Percentiles rank a stretch among this genome's conserved stretches.
Evolutionary conservation across 176 grass and related monocot species (phyloP).

Genomic region (Lolium rigidum): DNA sequence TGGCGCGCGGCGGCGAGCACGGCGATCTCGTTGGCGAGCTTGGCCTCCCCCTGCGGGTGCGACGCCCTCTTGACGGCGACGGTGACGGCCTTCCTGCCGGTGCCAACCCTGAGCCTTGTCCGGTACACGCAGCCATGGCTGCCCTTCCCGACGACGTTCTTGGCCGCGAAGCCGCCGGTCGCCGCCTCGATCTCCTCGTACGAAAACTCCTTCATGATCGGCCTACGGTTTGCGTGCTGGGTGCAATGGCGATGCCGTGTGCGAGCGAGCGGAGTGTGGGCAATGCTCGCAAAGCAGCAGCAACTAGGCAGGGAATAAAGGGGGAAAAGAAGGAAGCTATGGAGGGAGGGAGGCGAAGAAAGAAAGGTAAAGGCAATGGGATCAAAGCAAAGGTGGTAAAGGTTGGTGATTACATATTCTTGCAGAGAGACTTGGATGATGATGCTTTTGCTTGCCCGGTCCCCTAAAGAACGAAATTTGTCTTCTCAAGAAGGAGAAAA

Average conservation of each 20-base stretch:
- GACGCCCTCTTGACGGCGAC: constrained; percentile 75
- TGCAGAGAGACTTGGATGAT: constrained; percentile 31
- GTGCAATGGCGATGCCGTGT: constrained; percentile 26
- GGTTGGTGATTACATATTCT: constrained; percentile 56
- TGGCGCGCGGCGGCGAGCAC: constrained; percentile 62
- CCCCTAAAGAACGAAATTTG: constrained; percentile 58
- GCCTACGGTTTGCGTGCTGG: not conserved
- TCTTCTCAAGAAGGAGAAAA: constrained; percentile 38
- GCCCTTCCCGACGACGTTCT: constrained; percentile 84
- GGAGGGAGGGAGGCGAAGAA: constrained; percentile 34
- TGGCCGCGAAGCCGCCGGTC: constrained; percentile 65
- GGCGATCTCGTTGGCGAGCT: constrained; percentile 84
- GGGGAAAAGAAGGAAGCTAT: constrained; percentile 12
- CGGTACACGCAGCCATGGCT: constrained; percentile 92
- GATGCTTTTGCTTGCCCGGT: constrained; percentile 48
- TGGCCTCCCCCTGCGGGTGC: constrained; percentile 54
- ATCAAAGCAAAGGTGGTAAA: constrained; percentile 55
- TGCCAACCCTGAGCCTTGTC: constrained; percentile 47
- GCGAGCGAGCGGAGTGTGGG: not conserved
- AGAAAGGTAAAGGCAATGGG: constrained; percentile 47
- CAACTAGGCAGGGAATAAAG: constrained; percentile 55
- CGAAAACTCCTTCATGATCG: constrained; percentile 71
- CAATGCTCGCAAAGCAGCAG: constrained; percentile 24
- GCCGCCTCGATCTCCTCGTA: constrained; percentile 78
- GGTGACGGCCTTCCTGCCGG: not conserved